These are phyloP conservation scores for Sutorius eximius DNA, from an alignment of 1,284 basidiomycete genomes.

Conservation along the genomic window DNA sequence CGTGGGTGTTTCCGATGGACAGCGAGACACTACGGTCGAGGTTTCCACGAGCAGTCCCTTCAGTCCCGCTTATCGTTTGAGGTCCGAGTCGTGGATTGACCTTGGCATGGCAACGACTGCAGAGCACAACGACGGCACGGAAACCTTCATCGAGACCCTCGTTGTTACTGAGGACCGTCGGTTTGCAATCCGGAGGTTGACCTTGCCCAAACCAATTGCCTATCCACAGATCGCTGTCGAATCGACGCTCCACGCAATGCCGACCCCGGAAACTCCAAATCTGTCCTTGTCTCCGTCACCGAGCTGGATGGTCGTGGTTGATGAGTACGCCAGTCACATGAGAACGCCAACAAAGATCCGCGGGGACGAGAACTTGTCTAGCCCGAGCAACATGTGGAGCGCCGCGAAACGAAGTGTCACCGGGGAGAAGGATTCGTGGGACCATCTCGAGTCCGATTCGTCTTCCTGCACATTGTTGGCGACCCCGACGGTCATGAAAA, in stretches of 20 bases:
- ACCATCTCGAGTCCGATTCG: background rate
- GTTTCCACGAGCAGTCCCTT: too few species aligned
- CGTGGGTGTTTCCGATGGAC: too few species aligned
- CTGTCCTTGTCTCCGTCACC: conserved; percentile 7
- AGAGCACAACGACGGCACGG: background rate
- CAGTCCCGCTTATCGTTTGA: too few species aligned
- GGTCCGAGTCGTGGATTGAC: too few species aligned
- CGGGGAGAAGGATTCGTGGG: background rate
- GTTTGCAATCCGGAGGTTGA: background rate
- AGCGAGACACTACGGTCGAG: too few species aligned
- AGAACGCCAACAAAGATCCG: background rate
- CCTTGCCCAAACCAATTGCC: background rate
- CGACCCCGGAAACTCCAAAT: background rate
- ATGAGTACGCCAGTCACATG: background rate
- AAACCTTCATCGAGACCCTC: background rate
- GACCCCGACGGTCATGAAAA: background rate
- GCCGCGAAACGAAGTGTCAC: background rate
- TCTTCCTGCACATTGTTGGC: background rate
- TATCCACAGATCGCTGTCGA: background rate
- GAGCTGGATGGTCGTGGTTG: conserved; percentile 2
- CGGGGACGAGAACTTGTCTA: background rate
- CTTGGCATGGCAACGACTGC: background rate
- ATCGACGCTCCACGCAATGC: background rate
- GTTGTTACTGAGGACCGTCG: background rate
- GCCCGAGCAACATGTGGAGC: background rate